Conservation (phyloP, 768 basidiomycete genomes). For the Tylopilus intermedius region DNA sequence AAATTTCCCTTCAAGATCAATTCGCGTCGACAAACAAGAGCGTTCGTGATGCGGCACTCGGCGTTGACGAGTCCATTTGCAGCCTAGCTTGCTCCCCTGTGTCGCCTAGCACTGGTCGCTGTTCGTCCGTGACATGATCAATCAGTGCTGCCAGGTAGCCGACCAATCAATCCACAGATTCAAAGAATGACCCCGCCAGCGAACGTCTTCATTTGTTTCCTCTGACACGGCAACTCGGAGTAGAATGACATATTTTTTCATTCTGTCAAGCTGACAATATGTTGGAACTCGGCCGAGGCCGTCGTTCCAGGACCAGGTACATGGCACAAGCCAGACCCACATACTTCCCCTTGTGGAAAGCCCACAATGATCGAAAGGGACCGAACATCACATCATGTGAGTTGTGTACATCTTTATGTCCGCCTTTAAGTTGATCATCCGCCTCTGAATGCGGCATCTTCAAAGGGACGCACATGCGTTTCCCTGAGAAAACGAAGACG, state of each 20-base stretch:
- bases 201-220: no score
- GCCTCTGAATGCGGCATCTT: constrained; percentile 2
- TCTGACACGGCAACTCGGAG: background rate
- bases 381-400: background rate
- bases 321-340: background rate
- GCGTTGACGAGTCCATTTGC: background rate
- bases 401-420: background rate
- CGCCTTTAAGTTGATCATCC: background rate
- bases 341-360: constrained; percentile 4
- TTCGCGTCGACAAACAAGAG: background rate
- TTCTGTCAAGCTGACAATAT: background rate
- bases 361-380: background rate
- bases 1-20: background rate
- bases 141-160: no score
- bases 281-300: background rate
- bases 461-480: background rate
- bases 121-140: no score
- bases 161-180: background rate
- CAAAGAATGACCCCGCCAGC: background rate
- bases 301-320: constrained; percentile 2
- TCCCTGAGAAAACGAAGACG: background rate
- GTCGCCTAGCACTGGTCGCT: no score
- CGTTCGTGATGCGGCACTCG: background rate
- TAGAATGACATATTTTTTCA: background rate
- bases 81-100: background rate